Evolutionary conservation across 2,329 filamentous ascomycete species (phyloP).

Genomic region (Pseudogymnoascus sp.): DNA sequence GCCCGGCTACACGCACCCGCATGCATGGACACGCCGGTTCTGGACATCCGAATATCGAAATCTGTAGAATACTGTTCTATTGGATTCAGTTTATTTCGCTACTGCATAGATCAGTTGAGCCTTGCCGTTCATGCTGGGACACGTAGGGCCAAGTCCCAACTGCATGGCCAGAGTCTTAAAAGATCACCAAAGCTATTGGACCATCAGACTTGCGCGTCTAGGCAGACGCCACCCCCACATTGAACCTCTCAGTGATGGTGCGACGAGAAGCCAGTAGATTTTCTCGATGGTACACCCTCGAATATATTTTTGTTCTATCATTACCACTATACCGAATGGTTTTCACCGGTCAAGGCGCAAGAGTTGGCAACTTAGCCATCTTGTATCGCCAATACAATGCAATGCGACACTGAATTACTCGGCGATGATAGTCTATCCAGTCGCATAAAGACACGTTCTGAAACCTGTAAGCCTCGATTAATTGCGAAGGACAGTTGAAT

Average conservation of each 20-base stretch:
- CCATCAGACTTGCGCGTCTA: not conserved
- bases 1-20: not conserved
- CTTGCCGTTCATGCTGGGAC: not conserved
- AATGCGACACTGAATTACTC: not conserved
- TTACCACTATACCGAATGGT: not conserved
- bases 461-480: not conserved
- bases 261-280: not conserved
- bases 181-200: not conserved
- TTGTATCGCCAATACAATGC: not conserved
- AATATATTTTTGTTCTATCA: not conserved
- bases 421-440: not conserved
- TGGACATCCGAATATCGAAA: not conserved
- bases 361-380: not conserved
- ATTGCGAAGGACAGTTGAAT: not conserved
- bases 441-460: not conserved
- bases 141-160: not conserved
- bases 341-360: not conserved
- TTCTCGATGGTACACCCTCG: not conserved
- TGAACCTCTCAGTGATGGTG: not conserved
- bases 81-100: not conserved
- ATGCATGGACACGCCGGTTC: not conserved
- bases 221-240: not conserved
- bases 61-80: not conserved
- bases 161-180: not conserved
- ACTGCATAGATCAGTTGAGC: not conserved